phyloP scores from a whole-genome alignment of 768 basidiomycete genomes.

The Lactarius tabidus region DNA sequence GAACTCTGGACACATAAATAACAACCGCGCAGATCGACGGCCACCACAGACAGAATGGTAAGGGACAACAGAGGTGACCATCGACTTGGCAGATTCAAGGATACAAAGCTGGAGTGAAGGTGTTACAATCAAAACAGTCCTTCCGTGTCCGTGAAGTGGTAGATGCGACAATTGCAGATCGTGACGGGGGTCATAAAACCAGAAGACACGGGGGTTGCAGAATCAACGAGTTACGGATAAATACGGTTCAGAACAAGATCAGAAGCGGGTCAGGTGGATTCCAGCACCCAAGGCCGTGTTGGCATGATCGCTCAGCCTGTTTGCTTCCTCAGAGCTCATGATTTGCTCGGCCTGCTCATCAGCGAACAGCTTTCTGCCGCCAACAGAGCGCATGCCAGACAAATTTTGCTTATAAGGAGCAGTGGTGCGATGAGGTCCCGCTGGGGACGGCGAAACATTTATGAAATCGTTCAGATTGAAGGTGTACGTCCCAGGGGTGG shows the following conservation, averaged over 20 bases:
- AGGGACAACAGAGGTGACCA: conserved; percentile 8
- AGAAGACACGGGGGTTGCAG: conserved; percentile 18
- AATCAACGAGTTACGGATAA: conserved; percentile 24
- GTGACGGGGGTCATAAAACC: conserved; percentile 23
- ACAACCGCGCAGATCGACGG: conserved; percentile 11
- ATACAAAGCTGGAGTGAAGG: conserved; percentile 19
- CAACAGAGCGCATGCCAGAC: conserved; percentile 23
- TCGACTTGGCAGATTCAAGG: conserved; percentile 11
- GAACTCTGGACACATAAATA: conserved; percentile 22
- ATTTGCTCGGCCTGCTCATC: conserved; percentile 24
- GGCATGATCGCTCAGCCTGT: conserved; percentile 15
- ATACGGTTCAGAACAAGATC: conserved; percentile 10
- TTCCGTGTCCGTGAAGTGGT: conserved; percentile 27
- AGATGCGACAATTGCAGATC: conserved; percentile 29
- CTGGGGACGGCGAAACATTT: conserved; percentile 28
- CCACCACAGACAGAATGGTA: not conserved
- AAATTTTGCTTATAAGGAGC: conserved; percentile 21
- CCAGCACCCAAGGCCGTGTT: conserved; percentile 25
- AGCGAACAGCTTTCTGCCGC: conserved; percentile 25
- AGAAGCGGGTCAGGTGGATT: conserved; percentile 25
- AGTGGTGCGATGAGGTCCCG: conserved; percentile 19
- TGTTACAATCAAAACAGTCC: conserved; percentile 25
- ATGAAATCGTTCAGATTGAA: conserved; percentile 29
- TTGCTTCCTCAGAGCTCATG: conserved; percentile 16
- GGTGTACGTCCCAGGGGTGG: conserved; percentile 26